Conservation (phyloP, 2,329 filamentous ascomycete genomes). For the Apiospora phragmitis region DNA sequence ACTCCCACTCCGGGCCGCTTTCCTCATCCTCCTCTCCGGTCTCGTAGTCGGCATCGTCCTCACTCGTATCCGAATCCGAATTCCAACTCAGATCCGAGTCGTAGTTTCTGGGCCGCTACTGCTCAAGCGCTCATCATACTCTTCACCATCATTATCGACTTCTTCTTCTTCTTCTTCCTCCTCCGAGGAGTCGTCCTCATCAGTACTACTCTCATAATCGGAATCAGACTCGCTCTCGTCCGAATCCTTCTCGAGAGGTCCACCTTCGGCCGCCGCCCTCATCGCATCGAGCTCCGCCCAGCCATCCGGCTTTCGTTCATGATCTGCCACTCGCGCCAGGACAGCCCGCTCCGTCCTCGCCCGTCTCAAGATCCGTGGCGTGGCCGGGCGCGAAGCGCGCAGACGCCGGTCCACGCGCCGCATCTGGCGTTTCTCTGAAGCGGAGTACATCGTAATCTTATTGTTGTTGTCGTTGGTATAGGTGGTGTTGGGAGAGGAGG, state of each 20-base stretch:
- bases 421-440: neutral
- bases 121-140: neutral
- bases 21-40: neutral
- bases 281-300: neutral
- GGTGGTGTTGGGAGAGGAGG: neutral
- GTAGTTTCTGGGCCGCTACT: neutral
- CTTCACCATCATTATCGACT: neutral
- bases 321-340: neutral
- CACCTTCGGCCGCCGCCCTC: neutral
- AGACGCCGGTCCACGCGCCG: neutral
- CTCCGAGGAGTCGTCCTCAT: neutral
- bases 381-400: neutral
- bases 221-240: neutral
- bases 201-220: neutral
- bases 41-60: neutral
- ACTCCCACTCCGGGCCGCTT: neutral
- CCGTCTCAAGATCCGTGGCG: neutral
- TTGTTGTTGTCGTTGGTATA: no score
- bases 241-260: neutral
- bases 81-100: neutral
- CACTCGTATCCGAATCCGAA: neutral
- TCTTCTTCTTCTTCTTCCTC: neutral
- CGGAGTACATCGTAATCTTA: neutral
- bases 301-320: neutral
- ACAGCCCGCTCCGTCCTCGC: neutral